Conservation (phyloP, 129 eudicot genomes). For the Flaveria bidentis region DNA sequence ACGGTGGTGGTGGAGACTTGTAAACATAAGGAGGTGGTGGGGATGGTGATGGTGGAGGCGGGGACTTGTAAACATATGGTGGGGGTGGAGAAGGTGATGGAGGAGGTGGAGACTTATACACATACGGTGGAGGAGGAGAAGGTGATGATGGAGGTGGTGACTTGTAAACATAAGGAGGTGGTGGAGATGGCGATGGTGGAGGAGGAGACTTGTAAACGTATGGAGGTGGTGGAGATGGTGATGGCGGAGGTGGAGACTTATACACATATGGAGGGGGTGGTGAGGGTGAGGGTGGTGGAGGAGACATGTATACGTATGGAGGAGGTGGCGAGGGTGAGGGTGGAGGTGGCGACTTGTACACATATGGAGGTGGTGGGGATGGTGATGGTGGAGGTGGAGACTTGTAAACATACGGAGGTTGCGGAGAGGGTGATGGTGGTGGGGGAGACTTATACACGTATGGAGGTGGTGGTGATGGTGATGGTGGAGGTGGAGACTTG, state of each 20-base stretch:
- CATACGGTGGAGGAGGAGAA: conserved; percentile 14
- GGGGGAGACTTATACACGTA: not conserved
- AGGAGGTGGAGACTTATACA: not conserved
- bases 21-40: conserved; percentile 25
- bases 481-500: conserved; percentile 20
- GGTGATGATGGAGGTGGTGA: conserved; percentile 11
- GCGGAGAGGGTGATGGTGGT: not conserved
- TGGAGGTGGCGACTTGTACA: conserved; percentile 20
- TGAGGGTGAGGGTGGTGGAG: conserved; percentile 2
- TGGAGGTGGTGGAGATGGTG: not conserved
- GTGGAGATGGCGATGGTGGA: conserved; percentile 16
- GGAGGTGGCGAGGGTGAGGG: conserved; percentile 19
- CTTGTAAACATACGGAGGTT: not conserved
- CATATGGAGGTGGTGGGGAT: conserved; percentile 8
- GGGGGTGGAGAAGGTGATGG: not conserved
- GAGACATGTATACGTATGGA: not conserved
- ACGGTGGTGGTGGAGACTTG: conserved; percentile 8
- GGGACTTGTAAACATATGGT: not conserved
- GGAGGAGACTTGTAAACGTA: conserved; percentile 3
- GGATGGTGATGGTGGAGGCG: conserved; percentile 11
- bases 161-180: conserved; percentile 6
- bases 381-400: conserved; percentile 19
- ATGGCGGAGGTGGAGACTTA: conserved; percentile 2
- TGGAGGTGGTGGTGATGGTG: conserved; percentile 13
- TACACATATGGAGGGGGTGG: not conserved